Base-by-base conservation (phyloP, 202 grass and related monocot genomes). In the Carex sylvatica region DNA sequence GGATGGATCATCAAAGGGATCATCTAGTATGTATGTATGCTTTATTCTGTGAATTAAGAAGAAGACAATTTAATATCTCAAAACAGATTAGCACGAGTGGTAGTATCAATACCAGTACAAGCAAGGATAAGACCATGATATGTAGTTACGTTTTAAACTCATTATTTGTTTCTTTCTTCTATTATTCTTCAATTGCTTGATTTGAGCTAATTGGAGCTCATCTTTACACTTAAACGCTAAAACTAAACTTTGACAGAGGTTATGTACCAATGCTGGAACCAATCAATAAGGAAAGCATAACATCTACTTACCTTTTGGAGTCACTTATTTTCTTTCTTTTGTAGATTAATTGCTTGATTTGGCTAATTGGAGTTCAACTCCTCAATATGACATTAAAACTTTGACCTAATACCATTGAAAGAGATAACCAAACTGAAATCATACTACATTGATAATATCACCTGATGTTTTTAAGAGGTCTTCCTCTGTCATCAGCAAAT, bases 381-480 rank as follows among this genome's bases (percentile, higher is more conserved):
- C 5, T 58, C 67, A 85, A 28, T 35, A 49, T 15, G 79, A 79
- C 47, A 84, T 12, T 16, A 63, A 63, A 31, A 24, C 59, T 33
- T 74, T n/a, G 79, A 86, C 28, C 18, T 26, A 30, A 59, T 24
- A 46, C n/a, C 20, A 30, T 19, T 63, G 78, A 82, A 75, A 33
- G 24, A 36, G 28, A 56, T 36, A 77, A 58, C 51, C 26, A 58
- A 77, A 54, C 53, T 15, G 23, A 15, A 36, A 56, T 16, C 61
- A 84, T n/a, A 16, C 60, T 77, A 36, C 16, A 35, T 26, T 77
- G 52, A 19, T n/a, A 51, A 35, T 77, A 77, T n/a, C 67, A 95
- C 95, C 95, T 95, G 40, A 98, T 95, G 77, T 98, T 89, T 81
- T 98, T 98, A 80, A 93, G 94, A 71, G 95, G 95, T 65, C 95